Conservation (phyloP, 2,329 filamentous ascomycete genomes). For the Macrophomina tecta region DNA sequence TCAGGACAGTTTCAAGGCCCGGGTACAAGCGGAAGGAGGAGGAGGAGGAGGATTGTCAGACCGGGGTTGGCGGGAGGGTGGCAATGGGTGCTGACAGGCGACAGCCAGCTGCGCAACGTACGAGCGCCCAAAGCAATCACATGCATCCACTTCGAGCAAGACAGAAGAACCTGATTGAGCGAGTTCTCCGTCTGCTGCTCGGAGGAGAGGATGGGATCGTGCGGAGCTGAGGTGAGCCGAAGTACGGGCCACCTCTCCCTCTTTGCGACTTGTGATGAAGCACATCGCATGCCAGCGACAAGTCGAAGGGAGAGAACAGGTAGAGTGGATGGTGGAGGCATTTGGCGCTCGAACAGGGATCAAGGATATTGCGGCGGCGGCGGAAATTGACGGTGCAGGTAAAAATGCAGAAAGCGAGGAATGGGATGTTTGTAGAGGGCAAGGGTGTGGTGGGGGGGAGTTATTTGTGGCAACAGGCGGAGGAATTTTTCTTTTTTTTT, state of each 20-base stretch:
- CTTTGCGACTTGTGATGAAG: slow-evolving; percentile 21
- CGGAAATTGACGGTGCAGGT: slow-evolving; percentile 5
- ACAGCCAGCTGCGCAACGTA: not conserved
- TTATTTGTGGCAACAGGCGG: slow-evolving; percentile 5
- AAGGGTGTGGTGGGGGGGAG: slow-evolving; percentile 9
- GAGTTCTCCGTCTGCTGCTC: not conserved
- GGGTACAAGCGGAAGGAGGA: not conserved
- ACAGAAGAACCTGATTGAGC: not conserved
- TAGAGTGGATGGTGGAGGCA: slow-evolving; percentile 2
- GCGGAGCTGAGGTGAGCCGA: slow-evolving; percentile 2
- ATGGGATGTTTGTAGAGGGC: not conserved
- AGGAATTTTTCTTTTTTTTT: not conserved
- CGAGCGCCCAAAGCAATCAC: not conserved
- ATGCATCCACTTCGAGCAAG: not conserved
- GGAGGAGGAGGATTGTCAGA: not conserved
- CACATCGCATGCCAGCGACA: slow-evolving; percentile 17
- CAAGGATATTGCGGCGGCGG: not conserved
- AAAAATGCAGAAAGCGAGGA: slow-evolving; percentile 4
- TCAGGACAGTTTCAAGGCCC: not conserved
- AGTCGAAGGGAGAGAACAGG: not conserved
- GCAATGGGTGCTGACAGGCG: not conserved
- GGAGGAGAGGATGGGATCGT: not conserved
- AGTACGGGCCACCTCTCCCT: not conserved
- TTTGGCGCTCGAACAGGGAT: slow-evolving; percentile 11
- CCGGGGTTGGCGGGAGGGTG: not conserved